Percentiles rank a stretch among this genome's conserved stretches.
These are phyloP conservation scores for Neodidymelliopsis sp. DNA, from an alignment of 2,329 filamentous ascomycete species.

Conservation along the genomic window DNA sequence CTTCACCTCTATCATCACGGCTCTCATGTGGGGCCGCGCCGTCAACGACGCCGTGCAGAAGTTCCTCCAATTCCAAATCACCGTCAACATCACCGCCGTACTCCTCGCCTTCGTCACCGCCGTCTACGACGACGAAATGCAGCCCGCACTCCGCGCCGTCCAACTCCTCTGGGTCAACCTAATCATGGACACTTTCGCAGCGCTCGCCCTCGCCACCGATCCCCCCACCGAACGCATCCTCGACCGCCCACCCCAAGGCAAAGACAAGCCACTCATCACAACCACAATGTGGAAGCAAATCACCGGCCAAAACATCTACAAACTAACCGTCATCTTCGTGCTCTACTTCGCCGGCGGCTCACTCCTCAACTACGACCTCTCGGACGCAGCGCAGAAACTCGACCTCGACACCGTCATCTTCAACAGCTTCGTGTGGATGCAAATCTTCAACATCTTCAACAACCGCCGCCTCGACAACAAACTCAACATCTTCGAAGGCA, in stretches of 20 bases:
- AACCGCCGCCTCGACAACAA: conserved; percentile 69
- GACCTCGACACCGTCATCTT: conserved; percentile 69
- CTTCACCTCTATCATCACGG: conserved; percentile 93
- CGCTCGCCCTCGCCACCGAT: conserved; percentile 95
- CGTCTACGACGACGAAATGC: conserved; percentile 82
- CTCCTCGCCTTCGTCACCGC: conserved; percentile 97
- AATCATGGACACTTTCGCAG: conserved; percentile 93
- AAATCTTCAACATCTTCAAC: conserved; percentile 75
- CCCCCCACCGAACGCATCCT: conserved; percentile 95
- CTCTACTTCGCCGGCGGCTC: conserved; percentile 67
- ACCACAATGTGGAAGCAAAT: conserved; percentile 71
- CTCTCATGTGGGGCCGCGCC: conserved; percentile 92
- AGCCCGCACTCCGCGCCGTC: conserved; percentile 91
- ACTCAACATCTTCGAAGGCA: conserved; percentile 67
- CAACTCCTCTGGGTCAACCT: conserved; percentile 98
- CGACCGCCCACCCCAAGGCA: conserved; percentile 84
- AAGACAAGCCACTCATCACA: conserved; percentile 82
- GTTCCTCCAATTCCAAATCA: conserved; percentile 95
- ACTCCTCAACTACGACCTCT: conserved; percentile 62
- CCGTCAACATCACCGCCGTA: conserved; percentile 97
- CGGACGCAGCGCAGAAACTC: conserved; percentile 45
- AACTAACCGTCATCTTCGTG: conserved; percentile 65
- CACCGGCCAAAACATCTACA: conserved; percentile 67
- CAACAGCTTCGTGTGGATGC: conserved; percentile 76
- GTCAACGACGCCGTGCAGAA: conserved; percentile 99